Percentiles rank a stretch among this genome's conserved stretches.
Conservation (phyloP, 352 stramenopile species). For the Stephanocyclus meneghinianus region DNA sequence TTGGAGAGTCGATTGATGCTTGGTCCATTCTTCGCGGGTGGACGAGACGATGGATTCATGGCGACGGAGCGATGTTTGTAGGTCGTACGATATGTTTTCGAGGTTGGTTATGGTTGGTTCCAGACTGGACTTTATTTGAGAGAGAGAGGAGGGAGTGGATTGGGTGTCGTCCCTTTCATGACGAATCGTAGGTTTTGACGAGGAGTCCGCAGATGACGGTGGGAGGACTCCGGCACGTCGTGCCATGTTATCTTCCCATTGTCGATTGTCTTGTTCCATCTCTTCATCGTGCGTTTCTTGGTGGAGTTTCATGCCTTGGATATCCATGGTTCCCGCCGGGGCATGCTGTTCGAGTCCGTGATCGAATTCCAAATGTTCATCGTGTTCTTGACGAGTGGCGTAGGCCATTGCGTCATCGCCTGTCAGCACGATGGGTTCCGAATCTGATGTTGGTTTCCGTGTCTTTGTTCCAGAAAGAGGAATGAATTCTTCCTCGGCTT, state of each 20-base stretch:
- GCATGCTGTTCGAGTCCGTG: conserved; percentile 29
- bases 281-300: conserved; percentile 27
- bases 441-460: background rate
- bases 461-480: conserved; percentile 21
- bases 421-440: conserved; percentile 38
- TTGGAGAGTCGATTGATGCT: conserved; percentile 44
- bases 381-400: conserved; percentile 22
- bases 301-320: conserved; percentile 5
- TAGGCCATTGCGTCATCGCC: conserved; percentile 54
- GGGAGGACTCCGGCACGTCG: conserved; percentile 59
- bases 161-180: background rate
- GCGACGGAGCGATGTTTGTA: conserved; percentile 45
- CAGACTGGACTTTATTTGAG: conserved; percentile 37
- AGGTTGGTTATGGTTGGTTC: conserved; percentile 52
- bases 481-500: conserved; percentile 51
- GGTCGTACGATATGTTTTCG: conserved; percentile 46
- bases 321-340: background rate
- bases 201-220: background rate
- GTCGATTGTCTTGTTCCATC: conserved; percentile 42
- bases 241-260: conserved; percentile 68
- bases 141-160: conserved; percentile 14
- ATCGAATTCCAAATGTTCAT: conserved; percentile 44
- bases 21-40: conserved; percentile 37
- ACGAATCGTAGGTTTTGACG: background rate
- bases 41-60: conserved; percentile 46